Evolutionary conservation across 2,329 filamentous ascomycete genomes (phyloP), one percentile per base, ranked within the genome.

Genomic region (Fusarium kyushuense): DNA sequence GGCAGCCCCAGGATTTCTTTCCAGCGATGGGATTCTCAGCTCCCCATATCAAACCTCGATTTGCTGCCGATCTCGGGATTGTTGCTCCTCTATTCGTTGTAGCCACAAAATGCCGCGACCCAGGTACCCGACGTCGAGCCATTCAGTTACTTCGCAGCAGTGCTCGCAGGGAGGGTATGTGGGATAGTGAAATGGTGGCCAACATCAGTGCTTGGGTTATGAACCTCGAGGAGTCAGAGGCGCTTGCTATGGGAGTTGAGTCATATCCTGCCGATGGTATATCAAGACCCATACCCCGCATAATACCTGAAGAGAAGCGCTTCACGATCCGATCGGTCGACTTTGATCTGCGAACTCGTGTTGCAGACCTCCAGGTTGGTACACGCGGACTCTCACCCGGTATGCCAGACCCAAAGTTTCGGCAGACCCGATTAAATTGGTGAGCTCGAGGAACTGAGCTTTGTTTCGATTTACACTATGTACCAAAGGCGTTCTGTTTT

Each of bases 161-260:
- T 71, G 84, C 87, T 10, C 82, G 89, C 45, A 81, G 89, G 48
- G 90, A 92, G 76, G 89, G 87, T 23, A 89, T 91, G 83, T 92
- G 89, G 89, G 89, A 92, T 71, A 89, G 86, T 70, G 84, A 87
- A 66, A 80, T 89, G 62, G 81, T 83, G 13, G 86, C 86, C 2
- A 82, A 82, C 10, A 87, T 89, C 67, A 83, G 82, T 46, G 80
- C 79, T 59, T 88, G 86, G 85, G 80, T 88, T 36, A 82, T 85
- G 74, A 77, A 80, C 11, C 80, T 88, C 17, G 86, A 89, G 68
- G 86, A 89, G 68, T 81, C 80, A 9, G 80, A 82, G 4, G 58
- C 74, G 7, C 77, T 79, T 6, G 76, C 73, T 36, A 67, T 68
- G 38, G 70, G 63, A 1, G 42, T 52, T 17, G 57, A 74, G 48